A percentile compares a stretch with the other conserved stretches of the same genome.
These are phyloP conservation scores for Andrographis paniculata DNA, from an alignment of 305 asterid genomes.

Conservation along the genomic window DNA sequence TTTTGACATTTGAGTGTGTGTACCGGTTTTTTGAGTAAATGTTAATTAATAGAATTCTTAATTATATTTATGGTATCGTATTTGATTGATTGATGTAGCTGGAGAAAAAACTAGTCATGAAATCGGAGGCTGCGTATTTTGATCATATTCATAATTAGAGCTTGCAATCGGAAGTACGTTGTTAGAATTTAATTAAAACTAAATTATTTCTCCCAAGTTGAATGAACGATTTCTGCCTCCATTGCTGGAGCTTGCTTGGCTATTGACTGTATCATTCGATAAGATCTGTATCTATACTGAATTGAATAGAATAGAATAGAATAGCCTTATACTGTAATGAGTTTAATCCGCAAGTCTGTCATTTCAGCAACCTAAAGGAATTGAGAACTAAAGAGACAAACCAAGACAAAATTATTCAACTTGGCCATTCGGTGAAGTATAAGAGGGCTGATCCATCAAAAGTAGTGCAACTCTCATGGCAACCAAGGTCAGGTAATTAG, in stretches of 20 bases:
- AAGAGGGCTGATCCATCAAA: constrained; percentile 47
- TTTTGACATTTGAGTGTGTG: background rate
- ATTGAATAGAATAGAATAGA: background rate
- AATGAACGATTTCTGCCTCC: too few relatives aligned
- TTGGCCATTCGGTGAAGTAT: constrained; percentile 19
- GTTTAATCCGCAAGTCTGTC: constrained; percentile 9
- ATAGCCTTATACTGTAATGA: background rate
- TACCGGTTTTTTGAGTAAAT: too few relatives aligned
- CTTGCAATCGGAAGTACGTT: too few relatives aligned
- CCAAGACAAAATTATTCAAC: constrained; percentile 22
- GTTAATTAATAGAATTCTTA: too few relatives aligned
- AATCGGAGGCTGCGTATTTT: background rate
- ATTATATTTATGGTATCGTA: background rate
- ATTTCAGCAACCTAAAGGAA: constrained; percentile 42
- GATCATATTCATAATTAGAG: background rate
- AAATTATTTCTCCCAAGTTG: too few relatives aligned
- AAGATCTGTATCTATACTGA: background rate
- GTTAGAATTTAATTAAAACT: too few relatives aligned
- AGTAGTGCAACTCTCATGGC: constrained; percentile 68
- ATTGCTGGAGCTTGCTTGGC: too few relatives aligned
- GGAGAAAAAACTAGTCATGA: too few relatives aligned
- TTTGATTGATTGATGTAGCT: background rate
- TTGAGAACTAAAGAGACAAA: constrained; percentile 39
- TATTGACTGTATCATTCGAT: too few relatives aligned
- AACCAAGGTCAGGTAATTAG: constrained; percentile 84